phyloP scores from a whole-genome alignment of 106 monocot species.

The Allium sativum region DNA sequence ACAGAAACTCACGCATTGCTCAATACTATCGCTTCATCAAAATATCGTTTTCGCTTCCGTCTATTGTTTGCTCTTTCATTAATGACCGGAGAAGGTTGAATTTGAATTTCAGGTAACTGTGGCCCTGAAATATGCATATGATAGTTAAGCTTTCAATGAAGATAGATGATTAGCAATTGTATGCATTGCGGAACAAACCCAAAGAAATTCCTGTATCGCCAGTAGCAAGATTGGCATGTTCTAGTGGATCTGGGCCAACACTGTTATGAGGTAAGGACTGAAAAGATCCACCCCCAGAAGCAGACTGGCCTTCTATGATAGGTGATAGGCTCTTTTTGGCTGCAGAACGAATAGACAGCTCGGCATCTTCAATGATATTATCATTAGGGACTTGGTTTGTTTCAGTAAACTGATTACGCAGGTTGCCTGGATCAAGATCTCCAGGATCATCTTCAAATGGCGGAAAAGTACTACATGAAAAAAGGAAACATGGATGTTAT shows the following conservation, averaged over 20 bases:
- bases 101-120: slow-evolving; percentile 23
- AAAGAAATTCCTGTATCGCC: slow-evolving; percentile 11
- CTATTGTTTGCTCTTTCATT: slow-evolving; percentile 17
- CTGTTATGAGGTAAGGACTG: not conserved
- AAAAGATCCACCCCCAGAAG: slow-evolving; percentile 17
- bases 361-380: slow-evolving; percentile 7
- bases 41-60: slow-evolving; percentile 25
- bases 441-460: slow-evolving; percentile 20
- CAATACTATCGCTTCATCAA: slow-evolving; percentile 46
- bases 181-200: slow-evolving; percentile 18
- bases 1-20: slow-evolving; percentile 38
- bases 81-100: slow-evolving; percentile 34
- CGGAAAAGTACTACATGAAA: slow-evolving; percentile 25
- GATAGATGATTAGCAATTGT: too few relatives aligned
- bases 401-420: not conserved
- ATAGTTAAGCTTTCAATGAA: too few relatives aligned
- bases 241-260: slow-evolving; percentile 9
- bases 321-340: slow-evolving; percentile 27
- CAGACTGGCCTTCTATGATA: slow-evolving; percentile 15
- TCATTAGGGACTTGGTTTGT: not conserved
- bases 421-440: slow-evolving; percentile 9
- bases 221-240: slow-evolving; percentile 10
- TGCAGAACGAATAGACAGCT: slow-evolving; percentile 6
- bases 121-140: slow-evolving; percentile 9
- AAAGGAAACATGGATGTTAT: not conserved